A percentile compares a stretch with the other conserved stretches of the same genome.
These are phyloP conservation scores for Cryptococcus depauperatus DNA, from an alignment of 1,284 basidiomycete genomes.

Conservation along the genomic window DNA sequence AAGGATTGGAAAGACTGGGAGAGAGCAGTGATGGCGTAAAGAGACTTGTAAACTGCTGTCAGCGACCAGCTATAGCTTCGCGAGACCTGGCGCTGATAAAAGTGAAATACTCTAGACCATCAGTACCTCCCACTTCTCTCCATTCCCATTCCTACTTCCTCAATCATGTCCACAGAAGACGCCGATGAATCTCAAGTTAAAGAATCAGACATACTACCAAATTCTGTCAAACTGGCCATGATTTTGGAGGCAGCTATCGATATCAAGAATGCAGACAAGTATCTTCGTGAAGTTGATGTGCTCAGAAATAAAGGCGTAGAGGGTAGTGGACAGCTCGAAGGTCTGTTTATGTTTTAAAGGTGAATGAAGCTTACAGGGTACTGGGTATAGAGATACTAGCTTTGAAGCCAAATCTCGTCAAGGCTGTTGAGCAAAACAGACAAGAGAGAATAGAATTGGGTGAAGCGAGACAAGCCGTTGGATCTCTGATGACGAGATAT, in stretches of 20 bases:
- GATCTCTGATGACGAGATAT: conserved; percentile 25
- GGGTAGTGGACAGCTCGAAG: conserved; percentile 30
- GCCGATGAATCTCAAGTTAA: conserved; percentile 2
- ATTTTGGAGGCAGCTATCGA: conserved; percentile 33
- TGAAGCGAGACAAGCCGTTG: conserved; percentile 18
- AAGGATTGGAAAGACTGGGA: conserved; percentile 20
- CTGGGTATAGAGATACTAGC: conserved; percentile 22
- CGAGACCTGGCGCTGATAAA: not conserved
- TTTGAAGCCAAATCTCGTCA: conserved; percentile 17
- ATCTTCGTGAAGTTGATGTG: conserved; percentile 35
- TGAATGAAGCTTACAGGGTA: not conserved
- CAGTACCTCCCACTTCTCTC: conserved; percentile 30
- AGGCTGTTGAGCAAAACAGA: conserved; percentile 8
- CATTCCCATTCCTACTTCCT: conserved; percentile 1
- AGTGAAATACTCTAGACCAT: conserved; percentile 16
- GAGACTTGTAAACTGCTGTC: conserved; percentile 31
- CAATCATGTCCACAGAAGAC: not conserved
- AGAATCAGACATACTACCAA: conserved; percentile 23
- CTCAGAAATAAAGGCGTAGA: conserved; percentile 25
- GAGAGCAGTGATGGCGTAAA: conserved; percentile 27
- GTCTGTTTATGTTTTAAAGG: conserved; percentile 17
- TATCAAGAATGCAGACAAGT: conserved; percentile 30
- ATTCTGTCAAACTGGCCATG: conserved; percentile 26
- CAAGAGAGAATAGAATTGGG: conserved; percentile 13
- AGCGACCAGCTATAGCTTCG: conserved; percentile 4